Evolutionary conservation across 108 stramenopile species (phyloP).

Genomic region (Schizochytrium sp.): DNA sequence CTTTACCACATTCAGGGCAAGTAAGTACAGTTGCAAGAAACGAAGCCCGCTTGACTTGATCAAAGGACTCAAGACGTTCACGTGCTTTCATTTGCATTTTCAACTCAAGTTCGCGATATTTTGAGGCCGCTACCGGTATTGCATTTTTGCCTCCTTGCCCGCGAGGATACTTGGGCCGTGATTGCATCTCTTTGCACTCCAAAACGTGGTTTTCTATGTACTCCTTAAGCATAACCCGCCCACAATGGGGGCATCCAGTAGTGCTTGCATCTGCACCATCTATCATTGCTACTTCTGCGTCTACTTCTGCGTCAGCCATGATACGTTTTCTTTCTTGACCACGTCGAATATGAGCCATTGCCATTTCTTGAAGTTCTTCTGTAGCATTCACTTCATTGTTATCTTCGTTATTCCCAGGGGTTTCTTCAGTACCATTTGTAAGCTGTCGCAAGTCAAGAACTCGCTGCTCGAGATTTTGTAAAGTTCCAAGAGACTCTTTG

Average conservation of each 20-base stretch:
- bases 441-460: background rate
- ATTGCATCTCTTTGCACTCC: background rate
- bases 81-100: background rate
- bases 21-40: conserved; percentile 26
- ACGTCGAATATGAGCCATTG: conserved; percentile 8
- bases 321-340: conserved; percentile 9
- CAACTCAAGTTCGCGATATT: conserved; percentile 7
- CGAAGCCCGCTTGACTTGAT: conserved; percentile 13
- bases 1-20: conserved; percentile 32
- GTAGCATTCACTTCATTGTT: background rate
- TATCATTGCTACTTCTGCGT: conserved; percentile 32
- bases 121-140: background rate
- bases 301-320: conserved; percentile 34
- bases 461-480: background rate
- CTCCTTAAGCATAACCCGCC: background rate
- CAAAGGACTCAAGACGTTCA: background rate
- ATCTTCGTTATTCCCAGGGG: background rate
- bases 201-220: conserved; percentile 3
- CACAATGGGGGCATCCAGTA: conserved; percentile 41
- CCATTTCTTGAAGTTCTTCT: conserved; percentile 35
- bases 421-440: background rate
- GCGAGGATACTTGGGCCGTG: background rate
- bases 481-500: background rate
- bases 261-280: background rate
- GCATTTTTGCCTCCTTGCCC: background rate